Evolutionary conservation across 345 rosid species (phyloP), one percentile per base, ranked within the genome.

Genomic region (Eucalyptus regnans): DNA sequence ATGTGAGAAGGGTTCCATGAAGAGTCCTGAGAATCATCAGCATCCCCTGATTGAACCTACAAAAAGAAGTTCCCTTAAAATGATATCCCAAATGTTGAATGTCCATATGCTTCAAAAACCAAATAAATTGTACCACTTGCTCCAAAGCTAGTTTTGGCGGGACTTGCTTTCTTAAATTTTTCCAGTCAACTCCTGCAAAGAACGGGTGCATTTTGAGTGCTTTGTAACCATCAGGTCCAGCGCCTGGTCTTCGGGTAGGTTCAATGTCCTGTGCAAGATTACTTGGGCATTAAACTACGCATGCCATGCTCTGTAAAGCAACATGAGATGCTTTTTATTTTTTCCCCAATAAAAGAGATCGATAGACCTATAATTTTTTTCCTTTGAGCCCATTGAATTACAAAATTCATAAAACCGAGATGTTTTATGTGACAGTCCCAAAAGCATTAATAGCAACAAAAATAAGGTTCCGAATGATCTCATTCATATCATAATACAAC

Each of bases 191-290:
- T 66, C 96, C 97, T 83, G 92, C 95, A 91, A 98, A 98, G 95
- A 98, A 98, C 43, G 97, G 97, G 93, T 97, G 99, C 92, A 88
- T 92, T 91, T 97, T 97, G 76, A 97, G 97, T 58, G 91, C 94
- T 44, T 93, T 93, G 92, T 98, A 97, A 89, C 99, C 99, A 86
- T 95, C 95, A 86, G 92, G 93, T 88, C 99, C 99, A 81, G 99
- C 96, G 80, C 99, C 99, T 54, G 96, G 99, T 93, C 99, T 94
- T 92, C 96, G 95, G 92, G 92, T 90, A 62, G 99, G 99, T 87
- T 98, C 99, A 51, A 91, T 93, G 92, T 98, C 99, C 99, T 98
- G 88, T 25, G 43, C 15, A 76, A 20, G 27, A 76, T 76, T 37
- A 22, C 81, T 60, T 87, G 88, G 33, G 50, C 51, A 87, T 37